Evolutionary conservation across 441 rosid species (phyloP), one percentile per base, ranked within the genome.

Genomic region (Euphorbia corollata): DNA sequence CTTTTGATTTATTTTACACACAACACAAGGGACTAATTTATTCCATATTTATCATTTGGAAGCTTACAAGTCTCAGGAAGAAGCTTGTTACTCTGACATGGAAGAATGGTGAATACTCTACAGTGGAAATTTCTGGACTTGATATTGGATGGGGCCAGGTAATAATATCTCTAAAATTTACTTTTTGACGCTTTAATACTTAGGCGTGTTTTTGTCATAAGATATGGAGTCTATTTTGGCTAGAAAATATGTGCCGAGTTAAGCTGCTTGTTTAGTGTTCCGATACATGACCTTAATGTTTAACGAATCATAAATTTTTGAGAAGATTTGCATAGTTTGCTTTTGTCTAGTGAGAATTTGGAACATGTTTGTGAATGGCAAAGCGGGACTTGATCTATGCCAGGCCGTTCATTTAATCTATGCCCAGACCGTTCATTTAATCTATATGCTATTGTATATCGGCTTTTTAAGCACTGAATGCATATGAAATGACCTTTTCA

Each of bases 61-160:
- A 93, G 99, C 88, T 93, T 69, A 83, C 96, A 67, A 96, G 92
- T 69, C 84, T 79, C 61, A 85, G 79, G 74, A 90, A 67, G 86
- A 80, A 83, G 84, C 80, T 65, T 68, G 83, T 89, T 59, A 83
- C 82, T 68, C 77, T 90, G 79, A 70, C 82, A 67, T 79, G 92
- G 87, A 73, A 80, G 79, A 80, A 80, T 65, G 64, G 65, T 50
- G 81, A 83, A 8, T 82, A 81, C 78, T 75, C 90, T 72, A 61
- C 71, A 0, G 99, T 93, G 59, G 97, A 90, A 87, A 75, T 93
- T 72, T 91, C 96, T 68, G 99, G 99, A 65, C 95, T 93, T 66
- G 99, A 93, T 83, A 84, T 93, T 27, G 99, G 98, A 75, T 93
- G 98, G 98, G 96, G 96, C 64, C 96, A 93, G 99, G 99, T 93